These are phyloP conservation scores for Paracamarosporium sp. DNA, from an alignment of 2,329 filamentous ascomycete genomes.

Conservation along the genomic window DNA sequence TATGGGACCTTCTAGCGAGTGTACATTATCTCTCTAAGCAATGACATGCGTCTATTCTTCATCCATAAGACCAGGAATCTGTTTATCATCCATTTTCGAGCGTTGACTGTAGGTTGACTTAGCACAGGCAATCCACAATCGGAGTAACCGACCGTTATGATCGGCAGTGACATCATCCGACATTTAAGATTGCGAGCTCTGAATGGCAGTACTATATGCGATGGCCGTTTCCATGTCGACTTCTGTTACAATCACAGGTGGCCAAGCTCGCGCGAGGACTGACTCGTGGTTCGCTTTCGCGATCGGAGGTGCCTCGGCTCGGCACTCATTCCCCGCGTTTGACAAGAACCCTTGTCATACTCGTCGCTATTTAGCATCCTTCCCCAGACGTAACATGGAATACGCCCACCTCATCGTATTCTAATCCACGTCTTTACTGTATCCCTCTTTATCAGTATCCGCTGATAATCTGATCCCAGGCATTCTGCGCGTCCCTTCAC, in stretches of 20 bases:
- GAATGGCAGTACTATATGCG: not conserved
- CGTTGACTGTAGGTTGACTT: not conserved
- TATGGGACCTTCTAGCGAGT: conserved; percentile 7
- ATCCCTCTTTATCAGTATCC: not conserved
- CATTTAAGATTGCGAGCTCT: not conserved
- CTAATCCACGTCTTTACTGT: not conserved
- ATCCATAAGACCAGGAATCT: not conserved
- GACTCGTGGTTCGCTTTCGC: not conserved
- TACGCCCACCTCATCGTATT: conserved; percentile 8
- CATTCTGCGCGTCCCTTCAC: not conserved
- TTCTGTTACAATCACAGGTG: not conserved
- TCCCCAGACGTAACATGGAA: conserved; percentile 28
- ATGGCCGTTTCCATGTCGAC: not conserved
- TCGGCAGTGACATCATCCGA: not conserved
- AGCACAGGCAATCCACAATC: not conserved
- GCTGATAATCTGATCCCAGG: not conserved
- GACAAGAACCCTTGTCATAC: conserved; percentile 19
- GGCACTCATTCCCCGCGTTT: conserved; percentile 22
- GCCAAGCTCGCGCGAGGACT: not conserved
- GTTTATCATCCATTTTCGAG: not conserved
- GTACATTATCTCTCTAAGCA: conserved; percentile 15
- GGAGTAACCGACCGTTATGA: not conserved
- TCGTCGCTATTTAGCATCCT: conserved; percentile 33
- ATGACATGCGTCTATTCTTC: conserved; percentile 9
- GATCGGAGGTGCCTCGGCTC: conserved; percentile 25